phyloP scores from a whole-genome alignment of 306 rosid genomes.

The Cucurbita ficifolia region DNA sequence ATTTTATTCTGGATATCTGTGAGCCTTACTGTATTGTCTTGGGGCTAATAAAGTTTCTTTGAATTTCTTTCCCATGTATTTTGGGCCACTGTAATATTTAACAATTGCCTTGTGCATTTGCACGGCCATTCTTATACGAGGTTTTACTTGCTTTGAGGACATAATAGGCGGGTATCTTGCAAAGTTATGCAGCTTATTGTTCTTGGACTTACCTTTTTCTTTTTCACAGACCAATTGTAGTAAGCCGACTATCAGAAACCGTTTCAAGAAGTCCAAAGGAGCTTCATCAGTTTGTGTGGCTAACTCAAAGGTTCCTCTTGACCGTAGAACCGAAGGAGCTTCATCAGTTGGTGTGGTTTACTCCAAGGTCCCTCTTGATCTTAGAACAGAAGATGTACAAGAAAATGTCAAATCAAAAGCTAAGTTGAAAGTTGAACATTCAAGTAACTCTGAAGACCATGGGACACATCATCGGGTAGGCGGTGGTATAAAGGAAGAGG shows the following conservation, averaged over 20 bases:
- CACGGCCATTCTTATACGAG: neutral
- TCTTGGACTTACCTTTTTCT: neutral
- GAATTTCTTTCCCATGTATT: neutral
- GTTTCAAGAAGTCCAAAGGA: slow-evolving; percentile 19
- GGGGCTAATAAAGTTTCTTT: neutral
- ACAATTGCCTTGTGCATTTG: neutral
- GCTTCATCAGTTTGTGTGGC: slow-evolving; percentile 15
- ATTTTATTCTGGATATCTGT: slow-evolving; percentile 4
- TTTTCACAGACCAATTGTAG: slow-evolving; percentile 36
- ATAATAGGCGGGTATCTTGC: neutral
- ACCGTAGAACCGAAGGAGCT: slow-evolving; percentile 20
- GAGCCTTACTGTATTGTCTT: neutral
- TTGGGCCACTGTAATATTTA: neutral
- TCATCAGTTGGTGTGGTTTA: slow-evolving; percentile 12
- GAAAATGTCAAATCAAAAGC: slow-evolving; percentile 11
- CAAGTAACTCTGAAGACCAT: slow-evolving; percentile 13
- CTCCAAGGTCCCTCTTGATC: slow-evolving; percentile 16
- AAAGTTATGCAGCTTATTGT: neutral
- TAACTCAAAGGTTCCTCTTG: slow-evolving; percentile 9
- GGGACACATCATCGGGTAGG: slow-evolving; percentile 10
- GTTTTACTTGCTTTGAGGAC: neutral
- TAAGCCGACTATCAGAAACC: slow-evolving; percentile 26
- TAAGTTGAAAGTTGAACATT: slow-evolving; percentile 20
- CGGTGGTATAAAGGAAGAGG: slow-evolving; percentile 12
- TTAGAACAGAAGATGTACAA: slow-evolving; percentile 12